Evolutionary conservation across 306 rosid genomes (phyloP), one percentile per base, ranked within the genome.

Genomic region (Vigna reflexopilosa): DNA sequence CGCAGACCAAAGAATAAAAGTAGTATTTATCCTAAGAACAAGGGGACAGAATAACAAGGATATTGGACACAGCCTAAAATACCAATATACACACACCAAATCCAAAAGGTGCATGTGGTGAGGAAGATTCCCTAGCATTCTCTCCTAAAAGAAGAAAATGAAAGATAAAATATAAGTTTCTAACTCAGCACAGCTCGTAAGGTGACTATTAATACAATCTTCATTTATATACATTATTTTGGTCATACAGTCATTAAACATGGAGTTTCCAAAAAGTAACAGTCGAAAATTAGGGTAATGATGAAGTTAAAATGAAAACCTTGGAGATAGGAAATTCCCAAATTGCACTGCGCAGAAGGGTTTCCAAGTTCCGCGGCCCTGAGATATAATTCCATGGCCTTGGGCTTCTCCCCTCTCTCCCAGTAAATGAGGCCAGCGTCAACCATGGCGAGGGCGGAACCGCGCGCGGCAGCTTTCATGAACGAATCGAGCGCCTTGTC

Each of bases 361-460:
- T 92, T 95, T 13, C 98, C 97, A 5, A 89, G 88, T 6, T 70
- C 86, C 0, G 98, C 95, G 26, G 97, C 97, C 44, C 69, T 83
- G 6, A 45, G 86, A 77, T 88, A 95, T 69, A 91, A 68, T 34
- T 79, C 77, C n/a, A 91, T 9, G 11, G 98, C 98, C 56, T 81
- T 74, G 2, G 67, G 74, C 80, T 70, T 87, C 42, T 83, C 77
- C 0, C 97, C 98, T 50, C 62, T 81, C 87, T 94, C 97, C 97
- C 98, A 92, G 34, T 83, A 83, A 48, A 95, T 76, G 1, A 95
- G 87, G 4, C 98, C 98, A 6, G 98, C 98, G 59, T 92, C 97
- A 42, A 95, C 98, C 98, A 92, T 92, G 3, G 92, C 97, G 64
- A 88, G 67, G 1, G 98, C 77, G 0, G 96, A 92, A 12, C 98